Percentiles rank a stretch among this genome's conserved stretches.
Evolutionary conservation across 2,329 filamentous ascomycete species (phyloP).

Genomic region (Dactylellina drechsleri): DNA sequence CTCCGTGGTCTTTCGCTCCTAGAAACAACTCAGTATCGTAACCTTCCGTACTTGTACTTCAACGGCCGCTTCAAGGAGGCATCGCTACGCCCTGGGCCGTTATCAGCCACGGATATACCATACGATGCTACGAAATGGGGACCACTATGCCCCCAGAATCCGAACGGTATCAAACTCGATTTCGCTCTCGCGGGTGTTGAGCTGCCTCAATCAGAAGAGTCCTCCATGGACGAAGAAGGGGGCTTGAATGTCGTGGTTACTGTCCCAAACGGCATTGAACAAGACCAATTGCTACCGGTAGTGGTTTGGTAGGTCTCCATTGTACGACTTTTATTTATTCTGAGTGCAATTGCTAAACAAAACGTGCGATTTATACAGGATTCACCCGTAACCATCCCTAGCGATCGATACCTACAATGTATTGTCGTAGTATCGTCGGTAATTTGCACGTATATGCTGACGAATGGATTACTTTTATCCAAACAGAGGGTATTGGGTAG

Average conservation of each 20-base stretch:
- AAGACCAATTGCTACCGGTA: constrained; percentile 51
- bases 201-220: constrained; percentile 22
- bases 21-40: constrained; percentile 60
- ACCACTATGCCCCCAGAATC: constrained; percentile 61
- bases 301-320: constrained; percentile 54
- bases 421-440: too few species aligned
- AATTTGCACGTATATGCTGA: too few species aligned
- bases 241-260: constrained; percentile 61
- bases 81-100: constrained; percentile 48
- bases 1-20: constrained; percentile 17
- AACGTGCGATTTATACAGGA: not conserved
- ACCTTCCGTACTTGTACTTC: constrained; percentile 61
- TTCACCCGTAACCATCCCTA: constrained; percentile 17
- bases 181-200: constrained; percentile 44
- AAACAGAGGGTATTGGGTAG: constrained; percentile 43
- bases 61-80: constrained; percentile 60
- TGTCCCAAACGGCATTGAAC: constrained; percentile 57
- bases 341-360: not conserved
- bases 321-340: too few species aligned
- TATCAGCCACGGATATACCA: constrained; percentile 39
- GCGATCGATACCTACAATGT: too few species aligned
- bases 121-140: constrained; percentile 61
- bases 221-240: constrained; percentile 60
- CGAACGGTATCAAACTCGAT: constrained; percentile 56
- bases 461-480: too few species aligned